A percentile compares a stretch with the other conserved stretches of the same genome.
These are phyloP conservation scores for Metschnikowia borealis DNA, from an alignment of 805 yeast genomes.

Conservation along the genomic window DNA sequence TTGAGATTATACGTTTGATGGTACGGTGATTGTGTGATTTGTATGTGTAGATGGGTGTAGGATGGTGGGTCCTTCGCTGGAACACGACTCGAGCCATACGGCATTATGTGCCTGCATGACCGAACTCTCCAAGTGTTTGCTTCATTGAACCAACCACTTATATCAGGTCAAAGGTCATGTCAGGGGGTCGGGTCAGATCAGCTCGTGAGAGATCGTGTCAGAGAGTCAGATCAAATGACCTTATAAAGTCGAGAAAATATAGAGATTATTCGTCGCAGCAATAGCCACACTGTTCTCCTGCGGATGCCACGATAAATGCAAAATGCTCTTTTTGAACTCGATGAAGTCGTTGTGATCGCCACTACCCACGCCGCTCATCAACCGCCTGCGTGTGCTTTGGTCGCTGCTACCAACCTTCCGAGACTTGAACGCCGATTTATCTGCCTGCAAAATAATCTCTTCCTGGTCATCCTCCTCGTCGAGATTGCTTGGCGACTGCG, in stretches of 20 bases:
- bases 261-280: conserved; percentile 95
- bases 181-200: no score
- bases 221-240: no score
- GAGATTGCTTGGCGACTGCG: conserved; percentile 31
- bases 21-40: no score
- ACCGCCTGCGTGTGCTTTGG: conserved; percentile 42
- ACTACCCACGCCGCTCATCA: conserved; percentile 46
- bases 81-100: no score
- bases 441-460: conserved; percentile 89
- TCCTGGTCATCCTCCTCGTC: conserved; percentile 38
- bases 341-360: conserved; percentile 68
- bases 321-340: conserved; percentile 90
- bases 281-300: conserved; percentile 93
- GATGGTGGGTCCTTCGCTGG: no score
- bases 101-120: no score
- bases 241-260: conserved; percentile 74
- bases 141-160: no score
- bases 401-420: conserved; percentile 51
- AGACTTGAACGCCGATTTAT: conserved; percentile 89
- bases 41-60: no score
- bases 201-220: no score
- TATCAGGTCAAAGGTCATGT: no score
- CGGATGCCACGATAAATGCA: conserved; percentile 99
- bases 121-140: no score
- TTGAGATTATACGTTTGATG: no score